Conservation (phyloP, 345 rosid species). For the Gossypium stocksii region DNA sequence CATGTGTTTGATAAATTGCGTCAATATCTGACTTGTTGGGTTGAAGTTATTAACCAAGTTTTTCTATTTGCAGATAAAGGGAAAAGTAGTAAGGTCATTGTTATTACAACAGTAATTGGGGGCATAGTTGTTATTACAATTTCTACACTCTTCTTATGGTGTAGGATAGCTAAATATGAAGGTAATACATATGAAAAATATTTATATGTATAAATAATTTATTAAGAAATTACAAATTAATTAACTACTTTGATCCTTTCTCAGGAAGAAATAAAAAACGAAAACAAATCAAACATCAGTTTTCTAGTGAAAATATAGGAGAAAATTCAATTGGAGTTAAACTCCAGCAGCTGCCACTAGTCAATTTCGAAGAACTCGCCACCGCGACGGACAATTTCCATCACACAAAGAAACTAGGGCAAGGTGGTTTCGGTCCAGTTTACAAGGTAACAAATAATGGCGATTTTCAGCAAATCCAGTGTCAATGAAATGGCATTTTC, state of each 20-base stretch:
- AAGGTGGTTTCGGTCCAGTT: not conserved
- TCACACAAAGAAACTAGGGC: not conserved
- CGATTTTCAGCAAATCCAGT: not conserved
- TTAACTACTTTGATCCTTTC: not conserved
- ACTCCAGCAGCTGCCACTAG: not conserved
- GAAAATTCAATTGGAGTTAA: not conserved
- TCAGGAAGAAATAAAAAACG: not conserved
- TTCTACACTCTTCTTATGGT: not conserved
- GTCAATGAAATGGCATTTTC: not conserved
- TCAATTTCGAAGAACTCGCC: constrained; percentile 6
- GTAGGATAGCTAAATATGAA: constrained; percentile 13
- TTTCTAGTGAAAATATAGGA: not conserved
- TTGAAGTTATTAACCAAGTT: no score
- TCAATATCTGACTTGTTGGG: not conserved
- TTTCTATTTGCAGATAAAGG: not conserved
- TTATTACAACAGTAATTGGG: not conserved
- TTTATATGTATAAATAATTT: no score
- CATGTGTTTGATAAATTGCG: not conserved
- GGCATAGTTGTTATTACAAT: not conserved
- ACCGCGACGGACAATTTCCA: constrained; percentile 35
- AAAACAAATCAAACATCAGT: not conserved
- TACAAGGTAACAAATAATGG: constrained; percentile 23
- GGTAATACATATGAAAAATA: constrained; percentile 5
- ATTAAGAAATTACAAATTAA: no score
- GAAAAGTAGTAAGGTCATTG: not conserved